Base-by-base conservation (phyloP, 257 asterid genomes). In the Jacaranda copaia region DNA sequence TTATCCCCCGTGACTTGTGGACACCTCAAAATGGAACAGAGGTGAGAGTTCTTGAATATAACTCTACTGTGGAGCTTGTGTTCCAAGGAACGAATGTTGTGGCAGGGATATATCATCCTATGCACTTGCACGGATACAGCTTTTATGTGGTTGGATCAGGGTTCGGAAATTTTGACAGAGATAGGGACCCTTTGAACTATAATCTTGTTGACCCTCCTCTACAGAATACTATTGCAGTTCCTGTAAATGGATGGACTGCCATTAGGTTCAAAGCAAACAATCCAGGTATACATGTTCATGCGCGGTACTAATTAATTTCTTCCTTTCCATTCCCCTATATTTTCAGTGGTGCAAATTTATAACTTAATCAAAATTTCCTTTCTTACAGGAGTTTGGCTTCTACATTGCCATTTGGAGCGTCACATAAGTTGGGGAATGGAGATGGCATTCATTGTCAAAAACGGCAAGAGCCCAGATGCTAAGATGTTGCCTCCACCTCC, bases 61-160 rank as follows among this genome's bases (percentile, higher is more conserved):
- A 88, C 48, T 66, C 87, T 11, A 71, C 77, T 0, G 92, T 91
- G 73, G 97, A 89, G 83, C 38, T 91, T 53, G 90, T 89, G 36
- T 81, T 84, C 19, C 97, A 91, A 20, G 91, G 87, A 3, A 91
- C 97, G 0, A 87, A 83, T 63, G 9, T 79, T 19, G 81, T 88
- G 25, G 85, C 79, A 0, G 90, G 94, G 10, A 77, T 88, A 4
- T 88, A 90, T 79, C 97, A 92, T 73, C 97, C 96, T 0, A 88
- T 92, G 84, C 97, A 92, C 72, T 77, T 90, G 51, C 97, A 92
- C 63, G 97, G 97, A n/a, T 81, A 88, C 14, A 92, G 88, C 70
- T 92, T 88, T 45, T 92, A 84, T 15, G 94, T 87, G 0, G 90
- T 92, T 7, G 97, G 97, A 0, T 77, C 77, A 76, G 96, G 91